These are phyloP conservation scores for Albizia julibrissin DNA, from an alignment of 306 rosid species.

Conservation along the genomic window DNA sequence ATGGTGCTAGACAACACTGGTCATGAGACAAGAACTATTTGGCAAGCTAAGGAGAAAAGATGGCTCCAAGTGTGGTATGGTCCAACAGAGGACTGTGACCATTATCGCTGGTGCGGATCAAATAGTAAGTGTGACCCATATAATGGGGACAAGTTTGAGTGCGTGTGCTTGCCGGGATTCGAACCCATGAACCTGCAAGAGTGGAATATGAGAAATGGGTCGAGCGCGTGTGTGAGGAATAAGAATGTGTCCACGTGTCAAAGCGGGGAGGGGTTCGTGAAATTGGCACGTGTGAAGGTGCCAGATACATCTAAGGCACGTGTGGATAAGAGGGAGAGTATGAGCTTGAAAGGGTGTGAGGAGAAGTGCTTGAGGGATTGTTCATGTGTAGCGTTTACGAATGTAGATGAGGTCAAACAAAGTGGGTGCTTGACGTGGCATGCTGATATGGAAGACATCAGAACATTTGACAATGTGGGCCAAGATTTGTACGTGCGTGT, in stretches of 20 bases:
- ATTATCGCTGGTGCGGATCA: slow-evolving; percentile 36
- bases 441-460: not conserved
- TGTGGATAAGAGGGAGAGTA: not conserved
- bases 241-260: too few relatives aligned
- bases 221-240: slow-evolving; percentile 52
- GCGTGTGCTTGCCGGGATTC: slow-evolving; percentile 38
- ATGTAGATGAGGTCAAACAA: not conserved
- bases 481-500: not conserved
- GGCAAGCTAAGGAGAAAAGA: not conserved
- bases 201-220: slow-evolving; percentile 58
- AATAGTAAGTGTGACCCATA: slow-evolving; percentile 46
- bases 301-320: slow-evolving; percentile 10
- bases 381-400: not conserved
- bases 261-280: too few relatives aligned
- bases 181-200: slow-evolving; percentile 37
- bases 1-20: not conserved
- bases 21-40: not conserved
- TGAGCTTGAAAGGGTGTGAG: not conserved
- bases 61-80: slow-evolving; percentile 14
- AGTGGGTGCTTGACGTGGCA: not conserved
- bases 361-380: not conserved
- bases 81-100: slow-evolving; percentile 47
- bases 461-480: not conserved
- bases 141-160: slow-evolving; percentile 4
- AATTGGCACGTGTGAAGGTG: slow-evolving; percentile 50